Evolutionary conservation across 2,329 filamentous ascomycete species (phyloP).

Genomic region (Pezicula rhizophila): DNA sequence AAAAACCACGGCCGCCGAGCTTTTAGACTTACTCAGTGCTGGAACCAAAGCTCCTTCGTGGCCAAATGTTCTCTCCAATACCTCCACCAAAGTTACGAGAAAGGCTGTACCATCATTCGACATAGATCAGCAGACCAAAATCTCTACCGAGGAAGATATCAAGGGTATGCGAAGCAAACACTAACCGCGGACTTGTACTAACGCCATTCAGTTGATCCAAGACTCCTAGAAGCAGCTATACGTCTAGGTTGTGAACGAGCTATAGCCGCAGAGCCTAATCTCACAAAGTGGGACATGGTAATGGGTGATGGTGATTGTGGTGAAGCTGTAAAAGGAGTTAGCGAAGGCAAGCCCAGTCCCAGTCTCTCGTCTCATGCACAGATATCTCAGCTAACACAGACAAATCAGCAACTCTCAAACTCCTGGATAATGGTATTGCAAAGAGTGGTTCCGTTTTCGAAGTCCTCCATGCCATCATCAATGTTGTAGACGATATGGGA

Average conservation of each 20-base stretch:
- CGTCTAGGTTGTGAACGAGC: slow-evolving; percentile 28
- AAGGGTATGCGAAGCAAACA: slow-evolving; percentile 11
- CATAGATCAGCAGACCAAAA: slow-evolving; percentile 12
- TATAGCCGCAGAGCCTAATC: slow-evolving; percentile 27
- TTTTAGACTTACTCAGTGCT: slow-evolving; percentile 41
- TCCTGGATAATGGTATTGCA: slow-evolving; percentile 24
- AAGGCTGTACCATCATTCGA: slow-evolving; percentile 10
- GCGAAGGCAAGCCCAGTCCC: slow-evolving; percentile 9
- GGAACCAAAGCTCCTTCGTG: slow-evolving; percentile 39
- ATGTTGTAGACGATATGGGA: slow-evolving; percentile 32
- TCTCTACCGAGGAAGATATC: slow-evolving; percentile 16
- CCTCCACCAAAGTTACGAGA: slow-evolving; percentile 12
- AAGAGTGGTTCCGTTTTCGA: slow-evolving; percentile 26
- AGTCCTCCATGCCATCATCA: slow-evolving; percentile 24
- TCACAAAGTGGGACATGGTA: slow-evolving; percentile 29
- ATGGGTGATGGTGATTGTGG: slow-evolving; percentile 30
- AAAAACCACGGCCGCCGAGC: slow-evolving; percentile 24
- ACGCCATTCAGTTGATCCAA: slow-evolving; percentile 20
- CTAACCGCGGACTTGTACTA: background rate
- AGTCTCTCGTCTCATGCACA: background rate
- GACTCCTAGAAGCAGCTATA: slow-evolving; percentile 21
- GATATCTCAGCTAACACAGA: background rate
- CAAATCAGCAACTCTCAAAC: slow-evolving; percentile 21
- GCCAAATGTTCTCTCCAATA: slow-evolving; percentile 22
- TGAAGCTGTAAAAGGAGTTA: slow-evolving; percentile 25